Base-by-base conservation (phyloP, 129 eudicot genomes). In the Flaveria brownii region DNA sequence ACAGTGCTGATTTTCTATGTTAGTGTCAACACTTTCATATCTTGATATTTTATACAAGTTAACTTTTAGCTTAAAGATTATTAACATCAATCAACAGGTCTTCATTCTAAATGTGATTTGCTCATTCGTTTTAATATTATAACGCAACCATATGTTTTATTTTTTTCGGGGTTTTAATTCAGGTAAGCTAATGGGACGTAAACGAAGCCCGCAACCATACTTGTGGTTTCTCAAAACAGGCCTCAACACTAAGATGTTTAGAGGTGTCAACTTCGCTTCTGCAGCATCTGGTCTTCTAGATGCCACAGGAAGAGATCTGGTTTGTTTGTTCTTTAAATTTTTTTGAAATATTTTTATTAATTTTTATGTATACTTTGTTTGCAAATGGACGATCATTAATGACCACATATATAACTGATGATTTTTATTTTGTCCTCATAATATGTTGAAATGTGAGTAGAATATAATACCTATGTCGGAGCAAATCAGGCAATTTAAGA, bases 1-100 rank as follows among this genome's bases (percentile, higher is more conserved):
- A 88, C 65, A 86, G 91, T 72, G 93, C 93, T 10, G 91, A 91
- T 83, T 82, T 52, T 46, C 74, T 88, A 46, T 84, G 97, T 91
- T 69, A 75, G 93, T 84, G n/a, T 33, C 8, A 0, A 15, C 59
- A 43, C 12, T 43, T 43, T 43, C 49, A 43, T 43, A 10, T 43
- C 39, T 33, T 33, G 39, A 33, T 33, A 5, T 33, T 33, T 4
- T 33, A 3, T 4, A 33, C 1, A 33, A 33, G 39, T 33, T 33
- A 33, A 33, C 39, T 33, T 33, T 4, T 8, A 43, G 49, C 12
- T 43, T 43, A 43, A 43, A 43, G 13, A 43, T 43, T 43, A 43
- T 8, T 1, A 8, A 43, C 10, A 6, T 16, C 13, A 4, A 9
- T 33, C 39, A 33, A 4, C 39, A 33, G 5, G 39, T 4, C 39